Percentiles rank a stretch among this genome's conserved stretches.
These are phyloP conservation scores for Podaxis mareebaensis DNA, from an alignment of 768 basidiomycete genomes.

Conservation along the genomic window DNA sequence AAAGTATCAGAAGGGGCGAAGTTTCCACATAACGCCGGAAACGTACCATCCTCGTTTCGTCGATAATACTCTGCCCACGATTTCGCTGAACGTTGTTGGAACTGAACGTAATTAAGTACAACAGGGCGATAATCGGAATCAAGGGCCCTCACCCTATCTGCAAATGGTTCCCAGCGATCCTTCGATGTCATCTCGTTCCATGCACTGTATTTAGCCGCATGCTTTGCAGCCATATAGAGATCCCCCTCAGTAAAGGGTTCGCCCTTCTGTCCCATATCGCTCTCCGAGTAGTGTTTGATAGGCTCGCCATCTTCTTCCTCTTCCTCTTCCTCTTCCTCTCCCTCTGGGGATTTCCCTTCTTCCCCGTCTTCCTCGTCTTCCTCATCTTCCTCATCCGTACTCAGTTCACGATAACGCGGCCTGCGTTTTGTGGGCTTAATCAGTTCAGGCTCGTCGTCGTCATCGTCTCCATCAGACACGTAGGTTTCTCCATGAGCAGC, in stretches of 20 bases:
- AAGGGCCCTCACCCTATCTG: slow-evolving; percentile 42
- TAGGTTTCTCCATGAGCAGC: slow-evolving; percentile 36
- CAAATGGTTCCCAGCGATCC: slow-evolving; percentile 59
- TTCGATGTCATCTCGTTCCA: slow-evolving; percentile 42
- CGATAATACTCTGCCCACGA: slow-evolving; percentile 67
- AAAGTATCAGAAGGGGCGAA: background rate
- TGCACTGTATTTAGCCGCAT: slow-evolving; percentile 49
- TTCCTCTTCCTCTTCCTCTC: slow-evolving; percentile 27
- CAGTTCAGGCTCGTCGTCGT: slow-evolving; percentile 22
- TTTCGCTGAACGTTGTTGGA: slow-evolving; percentile 52
- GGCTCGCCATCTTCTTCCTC: slow-evolving; percentile 39
- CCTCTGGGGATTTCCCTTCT: slow-evolving; percentile 25
- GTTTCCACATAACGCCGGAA: background rate
- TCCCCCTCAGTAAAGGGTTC: slow-evolving; percentile 61
- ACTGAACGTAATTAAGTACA: slow-evolving; percentile 33
- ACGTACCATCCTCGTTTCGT: slow-evolving; percentile 47
- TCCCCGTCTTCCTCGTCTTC: slow-evolving; percentile 26
- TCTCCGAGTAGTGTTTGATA: slow-evolving; percentile 36
- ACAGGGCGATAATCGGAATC: background rate
- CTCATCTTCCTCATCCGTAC: slow-evolving; percentile 28
- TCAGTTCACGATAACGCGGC: slow-evolving; percentile 21
- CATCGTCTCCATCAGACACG: slow-evolving; percentile 24
- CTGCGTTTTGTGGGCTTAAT: slow-evolving; percentile 18
- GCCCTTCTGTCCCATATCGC: slow-evolving; percentile 54
- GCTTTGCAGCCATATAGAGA: slow-evolving; percentile 56